A percentile compares a stretch with the other conserved stretches of the same genome.
phyloP scores from a whole-genome alignment of 2,329 filamentous ascomycete genomes.

The Calonectria crousiana region DNA sequence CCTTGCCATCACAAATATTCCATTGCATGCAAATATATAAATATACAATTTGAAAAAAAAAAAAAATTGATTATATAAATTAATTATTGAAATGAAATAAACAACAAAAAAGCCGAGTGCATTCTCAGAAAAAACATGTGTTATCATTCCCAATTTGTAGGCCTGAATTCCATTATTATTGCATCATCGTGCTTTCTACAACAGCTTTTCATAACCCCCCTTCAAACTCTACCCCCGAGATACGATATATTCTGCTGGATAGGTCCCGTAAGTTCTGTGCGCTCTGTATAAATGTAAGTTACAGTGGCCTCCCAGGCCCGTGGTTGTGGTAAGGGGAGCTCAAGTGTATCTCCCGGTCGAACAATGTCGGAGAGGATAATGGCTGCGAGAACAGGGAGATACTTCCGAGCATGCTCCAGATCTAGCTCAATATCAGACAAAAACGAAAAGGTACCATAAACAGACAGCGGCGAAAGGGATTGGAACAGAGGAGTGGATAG shows the following conservation, averaged over 20 bases:
- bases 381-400: conserved; percentile 65
- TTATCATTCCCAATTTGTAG: not conserved
- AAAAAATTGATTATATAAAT: no score
- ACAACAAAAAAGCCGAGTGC: not conserved
- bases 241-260: conserved; percentile 67
- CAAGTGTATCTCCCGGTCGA: conserved; percentile 64
- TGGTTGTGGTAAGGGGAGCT: conserved; percentile 69
- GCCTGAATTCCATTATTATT: not conserved
- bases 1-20: not conserved
- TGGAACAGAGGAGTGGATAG: not conserved
- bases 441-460: not conserved
- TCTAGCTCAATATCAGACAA: conserved; percentile 38
- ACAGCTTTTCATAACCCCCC: not conserved
- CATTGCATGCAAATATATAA: not conserved
- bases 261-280: conserved; percentile 57
- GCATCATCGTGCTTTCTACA: not conserved
- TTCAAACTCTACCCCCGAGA: conserved; percentile 61
- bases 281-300: conserved; percentile 66
- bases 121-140: not conserved
- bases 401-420: conserved; percentile 46
- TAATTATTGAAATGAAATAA: no score
- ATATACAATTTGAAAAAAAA: no score
- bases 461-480: not conserved
- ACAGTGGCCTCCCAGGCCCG: conserved; percentile 68
- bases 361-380: conserved; percentile 68